phyloP scores from a whole-genome alignment of 495 filamentous ascomycete genomes.

The Aspergillus heteromorphus region DNA sequence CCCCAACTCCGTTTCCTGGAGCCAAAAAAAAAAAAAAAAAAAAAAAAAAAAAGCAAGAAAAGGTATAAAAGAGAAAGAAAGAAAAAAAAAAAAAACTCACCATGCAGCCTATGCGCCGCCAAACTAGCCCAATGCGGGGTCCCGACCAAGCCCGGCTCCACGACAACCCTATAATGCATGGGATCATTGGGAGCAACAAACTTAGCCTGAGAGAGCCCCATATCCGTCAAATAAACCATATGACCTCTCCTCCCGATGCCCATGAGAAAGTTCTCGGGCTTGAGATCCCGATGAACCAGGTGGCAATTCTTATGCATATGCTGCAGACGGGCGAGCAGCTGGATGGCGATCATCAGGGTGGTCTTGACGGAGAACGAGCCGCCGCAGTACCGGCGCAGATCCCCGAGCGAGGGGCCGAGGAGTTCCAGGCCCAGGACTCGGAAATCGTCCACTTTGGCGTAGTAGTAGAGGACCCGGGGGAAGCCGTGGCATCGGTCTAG shows the following conservation, averaged over 20 bases:
- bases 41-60: too few species aligned
- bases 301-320: conserved; percentile 21
- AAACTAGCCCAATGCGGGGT: too few species aligned
- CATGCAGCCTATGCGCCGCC: too few species aligned
- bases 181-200: not conserved
- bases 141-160: too few species aligned
- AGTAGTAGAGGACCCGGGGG: conserved; percentile 21
- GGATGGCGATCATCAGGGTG: conserved; percentile 31
- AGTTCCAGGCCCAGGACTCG: conserved; percentile 25
- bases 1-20: too few species aligned
- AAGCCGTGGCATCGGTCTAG: conserved; percentile 27
- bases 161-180: not conserved
- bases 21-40: too few species aligned
- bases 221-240: conserved; percentile 27
- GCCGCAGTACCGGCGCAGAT: conserved; percentile 29
- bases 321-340: conserved; percentile 9
- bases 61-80: too few species aligned
- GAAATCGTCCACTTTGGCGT: conserved; percentile 23
- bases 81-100: too few species aligned
- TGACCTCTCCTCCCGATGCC: conserved; percentile 26
- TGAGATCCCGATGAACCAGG: conserved; percentile 33
- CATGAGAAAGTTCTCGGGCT: conserved; percentile 32
- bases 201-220: conserved; percentile 14
- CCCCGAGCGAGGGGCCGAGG: conserved; percentile 35
- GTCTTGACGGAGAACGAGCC: conserved; percentile 32